Evolutionary conservation across 495 filamentous ascomycete species (phyloP), one percentile per base, ranked within the genome.

Genomic region (Penicillium crystallinum): DNA sequence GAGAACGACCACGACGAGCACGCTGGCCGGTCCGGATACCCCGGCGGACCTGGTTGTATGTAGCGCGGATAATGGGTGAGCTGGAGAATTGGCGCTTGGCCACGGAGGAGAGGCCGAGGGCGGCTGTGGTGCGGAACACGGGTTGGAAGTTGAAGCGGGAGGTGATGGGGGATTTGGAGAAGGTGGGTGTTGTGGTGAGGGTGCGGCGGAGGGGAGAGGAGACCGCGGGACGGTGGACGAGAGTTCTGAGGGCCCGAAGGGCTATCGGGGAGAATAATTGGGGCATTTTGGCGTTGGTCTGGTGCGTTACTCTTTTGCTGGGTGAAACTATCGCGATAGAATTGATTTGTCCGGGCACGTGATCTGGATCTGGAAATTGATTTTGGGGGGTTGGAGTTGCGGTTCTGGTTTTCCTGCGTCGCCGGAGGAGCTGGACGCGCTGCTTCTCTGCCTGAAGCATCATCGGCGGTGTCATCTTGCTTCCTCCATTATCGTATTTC

Each of bases 1-100:
- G 93, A 2, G 92, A 97, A 37, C 87, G 80, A 54, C 84, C 75
- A 62, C 95, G 90, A 49, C 93, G 90, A 1, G 87, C 87, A 36
- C 77, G 78, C 70, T 95, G 86, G 6, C 79, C 68, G 45, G 77
- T 78, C 40, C 93, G 88, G 60, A 88, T 91, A 54, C 86, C 88
- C 64, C 90, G 77, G 30, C 71, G 67, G 75, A 81, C 72, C 58
- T 81, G 77, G 62, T 75, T 81, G 57, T 77, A 78, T 43, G 77
- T 81, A 45, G 77, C 64, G 42, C 61, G 61, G 46, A 57, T 61
- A 27, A 68, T 57, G 6, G 72, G 62, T 14, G 77, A 73, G 46
- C 70, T 67, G 3, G 75, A 70, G 65, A 81, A 79, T 52, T 70
- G 56, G 41, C 75, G 68, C 41, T 62, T 57, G 21, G 56, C 40